Evolutionary conservation across 768 basidiomycete genomes (phyloP).

Genomic region (Gloeostereum incarnatum): DNA sequence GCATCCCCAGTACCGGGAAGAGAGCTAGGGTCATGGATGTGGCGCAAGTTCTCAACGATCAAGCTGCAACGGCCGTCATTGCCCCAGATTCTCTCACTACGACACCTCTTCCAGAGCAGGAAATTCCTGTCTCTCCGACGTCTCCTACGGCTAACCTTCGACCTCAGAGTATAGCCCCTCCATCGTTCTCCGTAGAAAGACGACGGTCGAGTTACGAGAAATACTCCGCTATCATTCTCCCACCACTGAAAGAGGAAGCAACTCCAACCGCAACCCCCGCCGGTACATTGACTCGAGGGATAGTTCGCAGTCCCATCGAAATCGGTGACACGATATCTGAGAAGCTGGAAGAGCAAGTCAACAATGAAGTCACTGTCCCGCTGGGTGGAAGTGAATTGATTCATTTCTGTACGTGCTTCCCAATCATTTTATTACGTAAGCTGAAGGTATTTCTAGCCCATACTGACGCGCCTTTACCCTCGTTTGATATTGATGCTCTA

Average conservation of each 20-base stretch:
- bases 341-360: too few relatives aligned
- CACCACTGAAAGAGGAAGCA: conserved; percentile 58
- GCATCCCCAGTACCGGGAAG: conserved; percentile 61
- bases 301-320: conserved; percentile 9
- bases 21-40: conserved; percentile 75
- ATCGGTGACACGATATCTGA: too few relatives aligned
- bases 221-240: conserved; percentile 53
- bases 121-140: conserved; percentile 1
- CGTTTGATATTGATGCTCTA: conserved; percentile 38
- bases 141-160: conserved; percentile 6
- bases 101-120: not conserved
- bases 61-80: conserved; percentile 5
- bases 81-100: not conserved
- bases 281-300: conserved; percentile 36
- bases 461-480: conserved; percentile 33
- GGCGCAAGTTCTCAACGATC: conserved; percentile 47
- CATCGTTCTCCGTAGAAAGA: conserved; percentile 37
- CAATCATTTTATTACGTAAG: not conserved
- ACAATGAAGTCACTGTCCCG: too few relatives aligned
- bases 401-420: conserved; percentile 18
- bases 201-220: conserved; percentile 61
- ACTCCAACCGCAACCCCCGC: conserved; percentile 49
- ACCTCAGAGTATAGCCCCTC: conserved; percentile 10
- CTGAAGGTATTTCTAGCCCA: too few relatives aligned
- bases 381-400: conserved; percentile 12